These are phyloP conservation scores for Macroventuria anomochaeta DNA, from an alignment of 2,329 filamentous ascomycete genomes.

Conservation along the genomic window DNA sequence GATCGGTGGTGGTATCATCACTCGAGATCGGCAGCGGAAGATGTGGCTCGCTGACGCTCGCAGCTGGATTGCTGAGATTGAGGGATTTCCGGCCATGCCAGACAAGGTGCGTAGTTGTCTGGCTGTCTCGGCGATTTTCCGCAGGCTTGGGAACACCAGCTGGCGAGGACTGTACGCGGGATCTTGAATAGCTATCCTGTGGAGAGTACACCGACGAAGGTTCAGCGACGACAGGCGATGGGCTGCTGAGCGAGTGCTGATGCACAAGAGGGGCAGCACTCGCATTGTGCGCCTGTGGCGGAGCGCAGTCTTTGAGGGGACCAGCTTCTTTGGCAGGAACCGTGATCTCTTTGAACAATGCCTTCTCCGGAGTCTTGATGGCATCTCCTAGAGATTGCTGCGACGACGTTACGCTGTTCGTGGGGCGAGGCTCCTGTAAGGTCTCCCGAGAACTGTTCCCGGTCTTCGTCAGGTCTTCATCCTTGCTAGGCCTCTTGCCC, in stretches of 20 bases:
- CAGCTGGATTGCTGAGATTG: slow-evolving; percentile 7
- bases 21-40: slow-evolving; percentile 20
- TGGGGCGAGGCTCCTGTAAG: neutral
- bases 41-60: slow-evolving; percentile 17
- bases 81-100: slow-evolving; percentile 33
- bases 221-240: slow-evolving; percentile 20
- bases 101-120: slow-evolving; percentile 45
- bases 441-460: slow-evolving; percentile 13
- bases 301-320: slow-evolving; percentile 9
- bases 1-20: slow-evolving; percentile 43
- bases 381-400: slow-evolving; percentile 8
- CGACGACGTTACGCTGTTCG: neutral
- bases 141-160: slow-evolving; percentile 16
- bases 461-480: slow-evolving; percentile 11
- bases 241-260: slow-evolving; percentile 23
- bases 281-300: slow-evolving; percentile 5
- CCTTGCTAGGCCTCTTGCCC: slow-evolving; percentile 16
- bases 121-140: slow-evolving; percentile 36
- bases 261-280: slow-evolving; percentile 11
- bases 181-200: slow-evolving; percentile 26
- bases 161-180: slow-evolving; percentile 24
- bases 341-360: slow-evolving; percentile 17
- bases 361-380: slow-evolving; percentile 22
- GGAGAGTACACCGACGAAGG: slow-evolving; percentile 37
- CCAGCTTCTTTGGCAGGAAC: slow-evolving; percentile 8